phyloP scores from a whole-genome alignment of 768 basidiomycete species.

The Filobasidium wieringae region DNA sequence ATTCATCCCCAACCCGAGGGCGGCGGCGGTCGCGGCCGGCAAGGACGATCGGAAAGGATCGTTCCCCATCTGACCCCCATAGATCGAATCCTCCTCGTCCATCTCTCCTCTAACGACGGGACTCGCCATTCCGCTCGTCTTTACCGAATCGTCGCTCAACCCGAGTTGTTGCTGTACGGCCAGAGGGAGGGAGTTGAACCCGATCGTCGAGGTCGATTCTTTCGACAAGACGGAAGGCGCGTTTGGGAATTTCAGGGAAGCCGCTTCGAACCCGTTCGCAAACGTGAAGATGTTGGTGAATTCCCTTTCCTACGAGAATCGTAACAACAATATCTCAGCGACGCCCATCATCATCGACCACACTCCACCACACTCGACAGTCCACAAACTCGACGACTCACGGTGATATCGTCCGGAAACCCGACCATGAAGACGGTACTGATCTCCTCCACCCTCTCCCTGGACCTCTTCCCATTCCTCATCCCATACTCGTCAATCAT shows the following conservation, averaged over 20 bases:
- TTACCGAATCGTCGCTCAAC: too few species aligned
- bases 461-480: neutral
- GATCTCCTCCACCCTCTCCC: constrained; percentile 55
- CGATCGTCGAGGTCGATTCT: constrained; percentile 1
- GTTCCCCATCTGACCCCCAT: neutral
- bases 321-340: too few species aligned
- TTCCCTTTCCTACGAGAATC: constrained; percentile 68
- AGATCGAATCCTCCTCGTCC: neutral
- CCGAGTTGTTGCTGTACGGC: constrained; percentile 12
- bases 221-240: constrained; percentile 39
- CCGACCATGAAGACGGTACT: constrained; percentile 97
- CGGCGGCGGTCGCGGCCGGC: neutral
- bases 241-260: constrained; percentile 93
- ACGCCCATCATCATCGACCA: too few species aligned
- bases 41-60: neutral
- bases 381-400: constrained; percentile 44
- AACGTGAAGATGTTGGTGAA: constrained; percentile 99
- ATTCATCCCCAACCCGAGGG: neutral
- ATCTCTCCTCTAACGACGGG: neutral
- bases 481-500: too few species aligned
- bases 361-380: neutral
- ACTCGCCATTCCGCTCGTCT: neutral
- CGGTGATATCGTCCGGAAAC: constrained; percentile 98
- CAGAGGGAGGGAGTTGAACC: constrained; percentile 1
- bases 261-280: constrained; percentile 87